Percentiles rank a stretch among this genome's conserved stretches.
Evolutionary conservation across 1,284 basidiomycete species (phyloP).

Genomic region (Ustilago curta): DNA sequence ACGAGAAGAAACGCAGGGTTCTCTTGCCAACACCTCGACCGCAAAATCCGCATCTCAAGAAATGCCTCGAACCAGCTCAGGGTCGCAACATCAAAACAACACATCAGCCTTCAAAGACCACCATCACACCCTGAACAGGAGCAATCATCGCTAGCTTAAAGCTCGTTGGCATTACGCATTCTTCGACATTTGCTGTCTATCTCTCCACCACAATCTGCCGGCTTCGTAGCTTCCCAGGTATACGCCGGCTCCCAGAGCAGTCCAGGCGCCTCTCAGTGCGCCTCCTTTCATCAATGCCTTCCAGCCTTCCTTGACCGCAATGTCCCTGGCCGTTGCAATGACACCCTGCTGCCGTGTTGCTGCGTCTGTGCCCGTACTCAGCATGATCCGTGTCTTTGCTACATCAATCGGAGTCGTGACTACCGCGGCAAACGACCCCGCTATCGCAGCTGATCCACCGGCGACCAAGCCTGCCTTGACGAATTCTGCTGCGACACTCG

Average conservation of each 20-base stretch:
- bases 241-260: conserved; percentile 62
- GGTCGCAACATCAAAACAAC: no score
- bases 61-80: not conserved
- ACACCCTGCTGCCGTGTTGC: conserved; percentile 29
- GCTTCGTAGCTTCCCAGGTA: conserved; percentile 63
- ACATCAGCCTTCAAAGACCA: no score
- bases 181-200: conserved; percentile 33
- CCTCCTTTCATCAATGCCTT: conserved; percentile 56
- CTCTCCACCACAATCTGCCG: conserved; percentile 63
- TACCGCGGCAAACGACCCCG: conserved; percentile 51
- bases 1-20: conserved; percentile 18
- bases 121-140: no score
- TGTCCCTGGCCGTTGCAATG: conserved; percentile 41
- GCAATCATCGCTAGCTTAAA: not conserved
- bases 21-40: not conserved
- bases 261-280: conserved; percentile 56
- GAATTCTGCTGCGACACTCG: conserved; percentile 34
- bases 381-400: conserved; percentile 62
- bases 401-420: conserved; percentile 60
- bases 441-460: conserved; percentile 48
- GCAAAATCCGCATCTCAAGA: not conserved
- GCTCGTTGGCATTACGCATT: conserved; percentile 2
- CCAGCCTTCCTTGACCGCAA: conserved; percentile 50
- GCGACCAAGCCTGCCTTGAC: conserved; percentile 53
- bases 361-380: conserved; percentile 24